phyloP scores from a whole-genome alignment of 1,284 basidiomycete species.

The Apiotrichum montevideense region DNA sequence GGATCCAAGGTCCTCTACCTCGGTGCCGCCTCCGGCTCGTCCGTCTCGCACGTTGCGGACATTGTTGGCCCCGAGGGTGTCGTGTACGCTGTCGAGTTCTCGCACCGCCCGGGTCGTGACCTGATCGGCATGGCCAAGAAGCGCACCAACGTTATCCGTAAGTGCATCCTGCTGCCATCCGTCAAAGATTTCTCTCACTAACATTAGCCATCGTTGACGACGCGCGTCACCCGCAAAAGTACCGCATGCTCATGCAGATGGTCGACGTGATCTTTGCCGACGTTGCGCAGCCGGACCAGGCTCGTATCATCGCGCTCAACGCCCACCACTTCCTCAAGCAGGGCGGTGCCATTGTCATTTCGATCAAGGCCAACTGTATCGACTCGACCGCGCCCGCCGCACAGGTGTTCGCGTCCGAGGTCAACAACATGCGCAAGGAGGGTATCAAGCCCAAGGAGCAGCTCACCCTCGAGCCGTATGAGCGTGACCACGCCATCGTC shows the following conservation, averaged over 20 bases:
- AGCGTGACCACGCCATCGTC: constrained; percentile 50
- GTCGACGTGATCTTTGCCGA: constrained; percentile 98
- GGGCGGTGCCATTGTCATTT: constrained; percentile 86
- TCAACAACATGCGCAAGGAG: constrained; percentile 72
- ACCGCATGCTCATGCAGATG: constrained; percentile 86
- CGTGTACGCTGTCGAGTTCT: constrained; percentile 99
- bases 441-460: constrained; percentile 74
- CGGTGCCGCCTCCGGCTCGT: constrained; percentile 89
- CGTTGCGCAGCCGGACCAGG: constrained; percentile 97
- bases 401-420: constrained; percentile 83
- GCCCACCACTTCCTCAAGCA: constrained; percentile 96
- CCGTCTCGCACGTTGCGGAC: constrained; percentile 97
- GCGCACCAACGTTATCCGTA: constrained; percentile 90
- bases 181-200: background rate
- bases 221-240: constrained; percentile 88
- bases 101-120: constrained; percentile 90
- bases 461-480: constrained; percentile 56
- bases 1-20: constrained; percentile 97
- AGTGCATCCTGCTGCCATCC: background rate
- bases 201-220: constrained; percentile 87
- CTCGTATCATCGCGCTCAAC: constrained; percentile 88
- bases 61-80: constrained; percentile 95
- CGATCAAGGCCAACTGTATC: constrained; percentile 99
- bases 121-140: constrained; percentile 99
- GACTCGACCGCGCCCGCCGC: constrained; percentile 90